These are phyloP conservation scores for Pistacia integerrima DNA, from an alignment of 345 rosid genomes.

Conservation along the genomic window DNA sequence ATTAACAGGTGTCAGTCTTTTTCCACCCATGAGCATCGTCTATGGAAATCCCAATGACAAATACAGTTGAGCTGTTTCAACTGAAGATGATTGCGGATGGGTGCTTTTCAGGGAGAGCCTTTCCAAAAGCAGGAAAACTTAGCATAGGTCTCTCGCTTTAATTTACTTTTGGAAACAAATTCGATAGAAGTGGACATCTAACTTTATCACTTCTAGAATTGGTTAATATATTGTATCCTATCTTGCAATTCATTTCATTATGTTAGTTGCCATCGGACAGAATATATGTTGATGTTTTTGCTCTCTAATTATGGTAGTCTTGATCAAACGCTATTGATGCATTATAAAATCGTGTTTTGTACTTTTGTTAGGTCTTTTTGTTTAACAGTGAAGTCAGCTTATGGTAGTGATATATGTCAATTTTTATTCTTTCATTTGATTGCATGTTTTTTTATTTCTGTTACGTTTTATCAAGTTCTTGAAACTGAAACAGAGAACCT, in stretches of 20 bases:
- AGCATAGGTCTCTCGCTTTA: neutral
- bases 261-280: neutral
- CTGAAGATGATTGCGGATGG: neutral
- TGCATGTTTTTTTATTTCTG: no score
- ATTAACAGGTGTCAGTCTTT: neutral
- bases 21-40: neutral
- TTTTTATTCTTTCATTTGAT: no score
- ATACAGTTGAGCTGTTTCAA: conserved; percentile 10
- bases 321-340: neutral
- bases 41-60: neutral
- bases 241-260: neutral
- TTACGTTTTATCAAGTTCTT: no score
- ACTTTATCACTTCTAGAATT: neutral
- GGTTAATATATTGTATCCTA: conserved; percentile 2
- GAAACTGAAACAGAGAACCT: no score
- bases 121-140: conserved; percentile 17
- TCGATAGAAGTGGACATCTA: conserved; percentile 5
- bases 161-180: neutral
- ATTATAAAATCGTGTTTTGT: neutral
- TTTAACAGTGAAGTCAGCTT: no score
- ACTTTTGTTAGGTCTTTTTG: no score
- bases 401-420: no score
- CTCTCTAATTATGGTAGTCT: neutral
- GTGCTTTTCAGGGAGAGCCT: conserved; percentile 2
- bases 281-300: neutral